Evolutionary conservation across 176 grass and related monocot genomes (phyloP), one percentile per base, ranked within the genome.

Genomic region (Zea luxurians): DNA sequence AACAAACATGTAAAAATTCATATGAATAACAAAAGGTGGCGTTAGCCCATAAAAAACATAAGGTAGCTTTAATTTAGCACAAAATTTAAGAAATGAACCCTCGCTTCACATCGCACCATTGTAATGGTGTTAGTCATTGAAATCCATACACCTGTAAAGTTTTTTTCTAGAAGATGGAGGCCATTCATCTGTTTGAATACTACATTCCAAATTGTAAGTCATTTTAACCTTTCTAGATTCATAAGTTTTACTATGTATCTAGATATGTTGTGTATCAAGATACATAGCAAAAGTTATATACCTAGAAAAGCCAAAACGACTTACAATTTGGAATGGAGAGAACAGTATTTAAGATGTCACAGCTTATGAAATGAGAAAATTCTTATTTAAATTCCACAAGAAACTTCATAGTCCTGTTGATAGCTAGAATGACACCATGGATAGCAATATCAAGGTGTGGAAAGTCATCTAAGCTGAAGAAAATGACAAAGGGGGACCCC

Each of bases 81-180:
- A 59, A 13, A 70, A 13, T 13, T 67, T 13, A 35, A 48, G 13
- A 13, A 70, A 13, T 48, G 11, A n/a, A 68, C 41, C 41, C 1
- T 46, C 42, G 2, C 57, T 70, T 70, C 18, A 27, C 69, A 63
- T 18, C 4, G 7, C 18, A 18, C 2, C 44, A 37, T 78, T 67
- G 42, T 48, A 38, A 70, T 54, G 4, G 80, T 52, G 8, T 60
- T 76, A 83, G 41, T 65, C 42, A 68, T 76, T 76, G 43, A 61
- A 36, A 68, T 7, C 10, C 73, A 62, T 15, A 10, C 47, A 13
- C 45, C 50, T 41, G n/a, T 4, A 61, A 52, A 10, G 35, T 48
- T 44, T 13, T 13, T 2, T 65, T 80, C 60, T 45, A 54, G 64
- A 38, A 55, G 13, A 66, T 74, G 48, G 58, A 41, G 17, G 2